Conservation (phyloP, 192 early-diverging fungal species). For the Umbelopsis sp. region DNA sequence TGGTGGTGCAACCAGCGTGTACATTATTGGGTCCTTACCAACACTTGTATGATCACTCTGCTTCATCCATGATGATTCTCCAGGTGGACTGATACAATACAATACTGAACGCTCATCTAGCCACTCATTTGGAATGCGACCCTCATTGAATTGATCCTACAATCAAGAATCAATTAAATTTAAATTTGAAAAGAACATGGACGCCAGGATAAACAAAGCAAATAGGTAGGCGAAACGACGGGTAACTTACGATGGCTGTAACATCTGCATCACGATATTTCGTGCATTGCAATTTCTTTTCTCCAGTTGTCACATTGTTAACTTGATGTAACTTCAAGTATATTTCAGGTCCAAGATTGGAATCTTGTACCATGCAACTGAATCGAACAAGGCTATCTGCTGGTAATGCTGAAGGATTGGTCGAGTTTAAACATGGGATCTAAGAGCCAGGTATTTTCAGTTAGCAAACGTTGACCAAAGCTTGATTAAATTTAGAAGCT, state of each 20-base stretch:
- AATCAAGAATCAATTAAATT: neutral
- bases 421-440: constrained; percentile 46
- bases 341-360: constrained; percentile 71
- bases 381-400: constrained; percentile 64
- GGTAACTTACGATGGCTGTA: constrained; percentile 19
- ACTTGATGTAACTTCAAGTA: constrained; percentile 42
- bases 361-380: constrained; percentile 82
- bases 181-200: no score
- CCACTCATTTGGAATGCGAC: constrained; percentile 22
- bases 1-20: neutral
- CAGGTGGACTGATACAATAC: constrained; percentile 76
- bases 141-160: constrained; percentile 8
- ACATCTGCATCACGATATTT: constrained; percentile 50
- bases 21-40: neutral
- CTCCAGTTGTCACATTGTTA: constrained; percentile 15
- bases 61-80: constrained; percentile 64
- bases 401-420: constrained; percentile 30
- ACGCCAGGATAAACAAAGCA: no score
- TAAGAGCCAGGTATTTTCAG: neutral
- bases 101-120: constrained; percentile 60
- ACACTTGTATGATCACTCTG: constrained; percentile 13
- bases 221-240: neutral
- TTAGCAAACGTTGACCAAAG: no score
- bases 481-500: neutral
- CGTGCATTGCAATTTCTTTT: constrained; percentile 20